A percentile compares a stretch with the other conserved stretches of the same genome.
Conservation (phyloP, 768 basidiomycete genomes). For the Suillus weaverae region DNA sequence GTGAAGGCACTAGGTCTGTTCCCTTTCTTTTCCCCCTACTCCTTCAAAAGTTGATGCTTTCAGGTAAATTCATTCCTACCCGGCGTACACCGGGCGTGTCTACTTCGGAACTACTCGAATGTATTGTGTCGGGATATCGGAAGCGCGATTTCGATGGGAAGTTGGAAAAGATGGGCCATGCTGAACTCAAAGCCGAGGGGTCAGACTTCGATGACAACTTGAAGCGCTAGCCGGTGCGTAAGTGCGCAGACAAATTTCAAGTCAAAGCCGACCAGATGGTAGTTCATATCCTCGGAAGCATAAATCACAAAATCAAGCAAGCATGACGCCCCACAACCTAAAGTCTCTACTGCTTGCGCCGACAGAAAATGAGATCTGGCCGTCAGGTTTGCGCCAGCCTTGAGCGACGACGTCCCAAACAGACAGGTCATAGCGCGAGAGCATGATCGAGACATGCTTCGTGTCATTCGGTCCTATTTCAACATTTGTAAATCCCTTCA, state of each 20-base stretch:
- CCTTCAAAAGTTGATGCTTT: not conserved
- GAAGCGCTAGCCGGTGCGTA: not conserved
- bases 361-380: constrained; percentile 4
- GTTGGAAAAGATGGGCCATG: constrained; percentile 82
- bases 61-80: constrained; percentile 94
- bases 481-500: constrained; percentile 63
- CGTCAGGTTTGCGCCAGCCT: constrained; percentile 46
- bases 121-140: constrained; percentile 87
- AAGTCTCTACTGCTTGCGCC: not conserved
- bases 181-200: constrained; percentile 66
- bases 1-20: constrained; percentile 75
- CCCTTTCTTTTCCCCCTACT: not conserved
- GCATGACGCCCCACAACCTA: not conserved
- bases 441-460: constrained; percentile 45
- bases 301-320: not conserved
- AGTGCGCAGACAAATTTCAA: not conserved
- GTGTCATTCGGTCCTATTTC: constrained; percentile 45
- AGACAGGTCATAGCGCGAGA: constrained; percentile 64
- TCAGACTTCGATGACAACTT: constrained; percentile 20
- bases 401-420: constrained; percentile 69
- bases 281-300: not conserved
- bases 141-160: constrained; percentile 87
- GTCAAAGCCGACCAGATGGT: not conserved
- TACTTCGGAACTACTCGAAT: constrained; percentile 88
- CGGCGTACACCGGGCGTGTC: constrained; percentile 93